Conservation (phyloP, 2,329 filamentous ascomycete species). For the Cercospora nicotianae region DNA sequence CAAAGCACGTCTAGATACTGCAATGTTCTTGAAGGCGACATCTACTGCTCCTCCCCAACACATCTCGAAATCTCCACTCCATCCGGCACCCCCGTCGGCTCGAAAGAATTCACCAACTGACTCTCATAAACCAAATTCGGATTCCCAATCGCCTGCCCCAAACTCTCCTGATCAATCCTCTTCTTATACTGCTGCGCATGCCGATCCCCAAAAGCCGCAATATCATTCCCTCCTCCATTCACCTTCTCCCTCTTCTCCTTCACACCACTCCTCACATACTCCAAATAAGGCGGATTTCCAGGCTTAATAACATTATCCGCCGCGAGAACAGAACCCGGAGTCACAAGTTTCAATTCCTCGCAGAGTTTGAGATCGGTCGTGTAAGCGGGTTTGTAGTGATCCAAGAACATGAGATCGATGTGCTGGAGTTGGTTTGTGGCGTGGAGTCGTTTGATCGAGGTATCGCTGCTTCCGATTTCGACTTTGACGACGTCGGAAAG, state of each 20-base stretch:
- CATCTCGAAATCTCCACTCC: constrained; percentile 67
- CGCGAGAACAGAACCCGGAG: constrained; percentile 61
- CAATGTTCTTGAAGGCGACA: neutral
- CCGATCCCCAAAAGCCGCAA: constrained; percentile 46
- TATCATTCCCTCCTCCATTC: constrained; percentile 33
- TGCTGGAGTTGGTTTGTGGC: constrained; percentile 54
- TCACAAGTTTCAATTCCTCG: constrained; percentile 67
- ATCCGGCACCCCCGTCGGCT: constrained; percentile 66
- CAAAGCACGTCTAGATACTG: neutral
- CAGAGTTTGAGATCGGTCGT: constrained; percentile 72
- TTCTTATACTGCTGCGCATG: constrained; percentile 52
- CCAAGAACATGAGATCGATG: constrained; percentile 74
- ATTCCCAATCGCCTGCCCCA: constrained; percentile 54
- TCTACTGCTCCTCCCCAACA: constrained; percentile 39
- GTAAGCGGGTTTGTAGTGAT: constrained; percentile 79
- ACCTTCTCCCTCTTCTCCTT: constrained; percentile 48
- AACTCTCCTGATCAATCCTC: constrained; percentile 49
- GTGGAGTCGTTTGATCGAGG: constrained; percentile 63
- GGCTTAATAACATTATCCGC: constrained; percentile 73
- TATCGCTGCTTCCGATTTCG: constrained; percentile 66
- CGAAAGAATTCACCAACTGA: constrained; percentile 62
- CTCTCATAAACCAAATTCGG: constrained; percentile 68
- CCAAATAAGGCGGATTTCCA: constrained; percentile 68
- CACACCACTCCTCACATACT: constrained; percentile 67
- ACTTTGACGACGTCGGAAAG: constrained; percentile 69